Evolutionary conservation across 441 rosid genomes (phyloP).

Genomic region (Erysimum pusillum): DNA sequence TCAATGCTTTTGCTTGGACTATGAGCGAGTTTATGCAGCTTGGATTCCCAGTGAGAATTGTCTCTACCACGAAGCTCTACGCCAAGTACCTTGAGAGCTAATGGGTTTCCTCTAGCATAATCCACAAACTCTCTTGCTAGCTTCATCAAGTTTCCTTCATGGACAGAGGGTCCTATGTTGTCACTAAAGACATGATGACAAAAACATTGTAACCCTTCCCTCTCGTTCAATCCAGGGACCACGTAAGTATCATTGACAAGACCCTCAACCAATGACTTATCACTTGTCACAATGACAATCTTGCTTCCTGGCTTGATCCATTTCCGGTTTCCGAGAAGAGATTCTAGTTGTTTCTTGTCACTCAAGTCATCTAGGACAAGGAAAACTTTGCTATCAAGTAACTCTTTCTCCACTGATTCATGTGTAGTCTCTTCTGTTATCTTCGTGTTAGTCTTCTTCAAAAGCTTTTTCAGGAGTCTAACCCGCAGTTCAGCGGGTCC

Average conservation of each 20-base stretch:
- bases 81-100: not conserved
- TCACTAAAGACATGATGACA: no score
- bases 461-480: conserved; percentile 1
- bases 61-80: no score
- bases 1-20: no score
- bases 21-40: no score
- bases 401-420: not conserved
- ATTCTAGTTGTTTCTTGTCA: conserved; percentile 12
- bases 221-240: not conserved
- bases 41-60: no score
- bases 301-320: conserved; percentile 50
- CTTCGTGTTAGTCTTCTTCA: not conserved
- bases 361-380: conserved; percentile 14
- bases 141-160: no score
- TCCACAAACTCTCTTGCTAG: no score
- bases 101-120: no score
- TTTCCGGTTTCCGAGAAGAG: not conserved
- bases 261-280: conserved; percentile 26
- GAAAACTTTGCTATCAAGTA: not conserved
- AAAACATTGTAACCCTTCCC: not conserved
- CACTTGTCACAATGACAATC: conserved; percentile 47
- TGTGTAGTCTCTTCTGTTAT: not conserved
- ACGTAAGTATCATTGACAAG: conserved; percentile 26
- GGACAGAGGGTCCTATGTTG: no score
- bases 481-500: no score